These are phyloP conservation scores for Colletotrichum cordylinicola DNA, from an alignment of 2,329 filamentous ascomycete genomes.

Conservation along the genomic window DNA sequence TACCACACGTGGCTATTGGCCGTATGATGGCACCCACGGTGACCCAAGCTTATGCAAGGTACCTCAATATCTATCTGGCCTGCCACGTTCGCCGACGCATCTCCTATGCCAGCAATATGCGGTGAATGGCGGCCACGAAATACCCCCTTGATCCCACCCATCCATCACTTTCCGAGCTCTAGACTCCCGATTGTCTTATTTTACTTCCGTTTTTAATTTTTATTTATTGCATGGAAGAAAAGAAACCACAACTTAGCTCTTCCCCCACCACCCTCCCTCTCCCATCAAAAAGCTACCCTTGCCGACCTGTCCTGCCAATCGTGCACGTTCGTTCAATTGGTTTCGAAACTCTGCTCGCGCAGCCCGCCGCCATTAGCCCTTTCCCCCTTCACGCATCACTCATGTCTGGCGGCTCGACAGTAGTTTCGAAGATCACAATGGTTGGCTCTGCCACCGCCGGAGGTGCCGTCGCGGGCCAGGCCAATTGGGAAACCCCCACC, in stretches of 20 bases:
- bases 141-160: background rate
- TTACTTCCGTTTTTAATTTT: background rate
- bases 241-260: background rate
- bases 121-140: conserved; percentile 1
- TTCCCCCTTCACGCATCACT: background rate
- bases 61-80: background rate
- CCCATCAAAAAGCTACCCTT: background rate
- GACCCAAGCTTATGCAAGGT: background rate
- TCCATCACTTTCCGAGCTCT: background rate
- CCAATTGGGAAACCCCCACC: background rate
- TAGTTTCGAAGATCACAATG: background rate
- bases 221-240: background rate
- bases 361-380: background rate
- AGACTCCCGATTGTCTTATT: background rate
- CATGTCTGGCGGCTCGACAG: background rate
- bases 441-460: background rate
- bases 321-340: background rate
- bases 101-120: background rate
- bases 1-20: background rate
- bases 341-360: background rate
- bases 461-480: background rate
- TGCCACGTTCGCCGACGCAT: background rate
- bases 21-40: background rate
- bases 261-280: background rate
- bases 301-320: background rate